Percentiles rank a stretch among this genome's conserved stretches.
Conservation (phyloP, 192 early-diverging fungal genomes). For the Podila verticillata region DNA sequence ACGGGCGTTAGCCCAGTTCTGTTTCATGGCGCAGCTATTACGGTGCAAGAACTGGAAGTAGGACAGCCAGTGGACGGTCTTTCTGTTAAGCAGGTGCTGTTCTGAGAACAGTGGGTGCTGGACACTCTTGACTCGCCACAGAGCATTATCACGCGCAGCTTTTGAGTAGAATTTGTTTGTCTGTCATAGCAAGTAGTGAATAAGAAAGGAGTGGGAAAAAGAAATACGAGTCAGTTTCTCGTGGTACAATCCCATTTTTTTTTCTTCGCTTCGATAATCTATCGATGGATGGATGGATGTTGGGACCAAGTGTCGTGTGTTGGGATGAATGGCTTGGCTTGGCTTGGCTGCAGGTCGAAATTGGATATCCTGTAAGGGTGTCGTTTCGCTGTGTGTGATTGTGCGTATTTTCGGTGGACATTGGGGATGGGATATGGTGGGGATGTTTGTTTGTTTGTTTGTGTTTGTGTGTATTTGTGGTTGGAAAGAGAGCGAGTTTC, state of each 20-base stretch:
- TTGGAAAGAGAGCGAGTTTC: not conserved
- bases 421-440: not conserved
- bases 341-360: too few species aligned
- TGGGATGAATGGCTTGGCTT: too few species aligned
- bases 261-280: not conserved
- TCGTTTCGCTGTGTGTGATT: not conserved
- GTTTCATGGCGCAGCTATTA: constrained; percentile 12
- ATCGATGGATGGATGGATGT: not conserved
- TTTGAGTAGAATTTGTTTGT: constrained; percentile 16
- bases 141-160: constrained; percentile 19
- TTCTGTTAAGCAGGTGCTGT: not conserved
- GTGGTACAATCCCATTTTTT: too few species aligned
- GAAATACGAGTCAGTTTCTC: not conserved
- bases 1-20: constrained; percentile 31
- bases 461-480: not conserved
- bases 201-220: not conserved
- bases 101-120: constrained; percentile 27
- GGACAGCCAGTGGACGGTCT: constrained; percentile 18
- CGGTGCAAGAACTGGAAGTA: constrained; percentile 31
- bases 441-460: not conserved
- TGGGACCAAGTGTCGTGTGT: not conserved
- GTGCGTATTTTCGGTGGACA: not conserved
- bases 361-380: not conserved
- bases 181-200: not conserved
- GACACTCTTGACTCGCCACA: constrained; percentile 41